Evolutionary conservation across 2,329 filamentous ascomycete genomes (phyloP).

Genomic region (Zymoseptoria tritici): DNA sequence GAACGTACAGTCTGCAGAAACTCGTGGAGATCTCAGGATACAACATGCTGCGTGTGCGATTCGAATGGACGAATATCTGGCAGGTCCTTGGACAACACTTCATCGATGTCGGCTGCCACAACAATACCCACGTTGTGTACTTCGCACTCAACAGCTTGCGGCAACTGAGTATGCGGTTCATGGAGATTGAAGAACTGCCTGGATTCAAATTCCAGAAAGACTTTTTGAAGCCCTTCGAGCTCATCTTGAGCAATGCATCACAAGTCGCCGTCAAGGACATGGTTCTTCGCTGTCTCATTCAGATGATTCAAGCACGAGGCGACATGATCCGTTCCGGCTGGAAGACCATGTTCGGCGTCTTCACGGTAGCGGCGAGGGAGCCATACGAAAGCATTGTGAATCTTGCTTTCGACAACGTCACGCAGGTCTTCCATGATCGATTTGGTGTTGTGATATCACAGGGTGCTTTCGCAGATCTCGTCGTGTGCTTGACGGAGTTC

Average conservation of each 20-base stretch:
- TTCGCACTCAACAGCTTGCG: slow-evolving; percentile 93
- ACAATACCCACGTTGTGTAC: slow-evolving; percentile 93
- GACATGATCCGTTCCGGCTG: slow-evolving; percentile 97
- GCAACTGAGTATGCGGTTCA: slow-evolving; percentile 95
- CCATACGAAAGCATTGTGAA: slow-evolving; percentile 94
- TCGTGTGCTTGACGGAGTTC: slow-evolving; percentile 95
- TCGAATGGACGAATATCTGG: slow-evolving; percentile 98
- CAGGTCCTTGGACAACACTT: slow-evolving; percentile 96
- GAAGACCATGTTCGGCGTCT: slow-evolving; percentile 99
- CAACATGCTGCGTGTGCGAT: slow-evolving; percentile 97
- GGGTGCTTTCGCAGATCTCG: slow-evolving; percentile 90
- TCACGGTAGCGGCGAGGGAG: slow-evolving; percentile 89
- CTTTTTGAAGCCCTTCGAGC: slow-evolving; percentile 95
- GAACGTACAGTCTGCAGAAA: slow-evolving; percentile 96
- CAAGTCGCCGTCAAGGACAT: slow-evolving; percentile 95
- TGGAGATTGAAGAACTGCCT: slow-evolving; percentile 95
- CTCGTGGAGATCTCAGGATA: slow-evolving; percentile 98
- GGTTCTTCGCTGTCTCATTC: slow-evolving; percentile 88
- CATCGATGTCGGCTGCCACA: slow-evolving; percentile 93
- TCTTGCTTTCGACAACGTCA: slow-evolving; percentile 93
- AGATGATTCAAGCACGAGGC: slow-evolving; percentile 97
- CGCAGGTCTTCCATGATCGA: slow-evolving; percentile 87
- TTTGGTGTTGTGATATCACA: slow-evolving; percentile 96
- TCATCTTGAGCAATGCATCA: slow-evolving; percentile 88
- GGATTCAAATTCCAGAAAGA: slow-evolving; percentile 99